Evolutionary conservation across 106 monocot species (phyloP).

Genomic region (Dendrobium officinale): DNA sequence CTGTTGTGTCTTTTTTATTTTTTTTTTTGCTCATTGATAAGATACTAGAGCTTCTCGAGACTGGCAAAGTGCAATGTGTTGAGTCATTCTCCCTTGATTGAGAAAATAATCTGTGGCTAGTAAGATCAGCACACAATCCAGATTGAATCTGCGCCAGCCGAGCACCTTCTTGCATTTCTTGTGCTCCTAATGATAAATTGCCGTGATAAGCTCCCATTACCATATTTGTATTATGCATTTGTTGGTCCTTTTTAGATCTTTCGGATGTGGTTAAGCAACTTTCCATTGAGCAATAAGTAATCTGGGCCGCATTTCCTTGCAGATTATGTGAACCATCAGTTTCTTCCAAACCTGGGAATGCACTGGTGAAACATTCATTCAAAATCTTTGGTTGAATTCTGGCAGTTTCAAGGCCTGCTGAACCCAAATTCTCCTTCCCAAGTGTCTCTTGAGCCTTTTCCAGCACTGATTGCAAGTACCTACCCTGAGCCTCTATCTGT

Average conservation of each 20-base stretch:
- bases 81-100: slow-evolving; percentile 14
- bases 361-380: slow-evolving; percentile 36
- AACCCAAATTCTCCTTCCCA: slow-evolving; percentile 50
- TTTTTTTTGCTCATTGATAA: slow-evolving; percentile 31
- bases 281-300: slow-evolving; percentile 56
- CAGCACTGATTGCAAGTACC: slow-evolving; percentile 77
- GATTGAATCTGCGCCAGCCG: slow-evolving; percentile 17
- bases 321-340: slow-evolving; percentile 17
- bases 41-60: slow-evolving; percentile 18
- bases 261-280: slow-evolving; percentile 78
- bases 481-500: slow-evolving; percentile 86
- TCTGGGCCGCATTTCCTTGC: slow-evolving; percentile 28
- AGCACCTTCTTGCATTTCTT: not conserved
- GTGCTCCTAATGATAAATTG: slow-evolving; percentile 13
- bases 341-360: slow-evolving; percentile 29
- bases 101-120: slow-evolving; percentile 17
- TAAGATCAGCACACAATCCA: slow-evolving; percentile 15
- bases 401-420: slow-evolving; percentile 49
- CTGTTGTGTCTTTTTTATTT: slow-evolving; percentile 19
- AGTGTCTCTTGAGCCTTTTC: slow-evolving; percentile 91
- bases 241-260: slow-evolving; percentile 49
- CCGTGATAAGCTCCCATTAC: slow-evolving; percentile 16
- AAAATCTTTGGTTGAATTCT: slow-evolving; percentile 68
- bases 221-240: slow-evolving; percentile 21
- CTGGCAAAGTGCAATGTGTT: slow-evolving; percentile 9